These are phyloP conservation scores for Arabidopsis arenosa DNA, from an alignment of 345 rosid genomes.

Conservation along the genomic window DNA sequence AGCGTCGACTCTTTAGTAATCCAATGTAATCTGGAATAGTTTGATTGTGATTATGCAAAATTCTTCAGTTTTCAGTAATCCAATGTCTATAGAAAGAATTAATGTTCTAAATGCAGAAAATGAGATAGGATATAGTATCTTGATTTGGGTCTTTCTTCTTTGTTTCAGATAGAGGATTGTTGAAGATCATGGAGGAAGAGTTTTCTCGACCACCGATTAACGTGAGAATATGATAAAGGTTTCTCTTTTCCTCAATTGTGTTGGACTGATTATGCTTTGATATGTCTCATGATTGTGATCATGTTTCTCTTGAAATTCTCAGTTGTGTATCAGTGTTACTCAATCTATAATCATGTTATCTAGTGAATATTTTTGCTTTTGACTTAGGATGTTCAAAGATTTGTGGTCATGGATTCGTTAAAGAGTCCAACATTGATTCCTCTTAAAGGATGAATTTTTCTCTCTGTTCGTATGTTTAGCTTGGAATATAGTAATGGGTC, in stretches of 20 bases:
- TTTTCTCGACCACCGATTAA: constrained; percentile 77
- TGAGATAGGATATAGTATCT: background rate
- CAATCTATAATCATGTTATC: too few relatives aligned
- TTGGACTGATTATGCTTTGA: background rate
- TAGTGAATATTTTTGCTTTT: background rate
- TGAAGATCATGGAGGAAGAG: constrained; percentile 93
- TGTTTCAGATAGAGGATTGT: constrained; percentile 76
- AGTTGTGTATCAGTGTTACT: too few relatives aligned
- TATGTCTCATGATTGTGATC: constrained; percentile 10
- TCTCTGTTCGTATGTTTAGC: background rate
- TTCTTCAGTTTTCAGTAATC: too few relatives aligned
- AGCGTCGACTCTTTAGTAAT: too few relatives aligned
- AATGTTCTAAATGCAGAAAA: too few relatives aligned
- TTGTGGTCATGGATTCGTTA: too few relatives aligned
- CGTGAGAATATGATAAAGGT: constrained; percentile 51
- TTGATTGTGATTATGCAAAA: too few relatives aligned
- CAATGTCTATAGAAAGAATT: too few relatives aligned
- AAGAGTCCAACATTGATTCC: background rate
- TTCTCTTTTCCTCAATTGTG: background rate
- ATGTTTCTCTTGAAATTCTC: background rate
- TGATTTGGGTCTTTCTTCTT: constrained; percentile 21
- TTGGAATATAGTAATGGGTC: background rate
- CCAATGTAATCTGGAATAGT: too few relatives aligned
- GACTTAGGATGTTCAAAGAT: background rate
- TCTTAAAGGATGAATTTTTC: background rate